Conservation (phyloP, 371 early-diverging fungal species). For the Dinochytrium kinnereticum region DNA sequence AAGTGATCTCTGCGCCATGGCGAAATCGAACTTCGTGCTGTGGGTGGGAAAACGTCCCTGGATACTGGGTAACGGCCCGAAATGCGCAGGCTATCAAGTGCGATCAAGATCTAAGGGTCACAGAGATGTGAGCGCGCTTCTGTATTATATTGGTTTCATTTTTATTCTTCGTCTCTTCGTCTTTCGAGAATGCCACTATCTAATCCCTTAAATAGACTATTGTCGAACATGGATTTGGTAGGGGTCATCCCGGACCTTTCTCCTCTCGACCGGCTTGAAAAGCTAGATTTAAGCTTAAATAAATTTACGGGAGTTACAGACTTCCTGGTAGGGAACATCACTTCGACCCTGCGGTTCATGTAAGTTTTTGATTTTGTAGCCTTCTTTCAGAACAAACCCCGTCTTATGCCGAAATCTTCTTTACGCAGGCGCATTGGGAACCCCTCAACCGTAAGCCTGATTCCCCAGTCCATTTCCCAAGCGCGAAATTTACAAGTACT, state of each 20-base stretch:
- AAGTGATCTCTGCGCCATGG: not conserved
- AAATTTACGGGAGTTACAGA: not conserved
- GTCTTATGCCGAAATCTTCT: not conserved
- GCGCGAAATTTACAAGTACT: not conserved
- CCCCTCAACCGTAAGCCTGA: not conserved
- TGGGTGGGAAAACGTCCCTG: not conserved
- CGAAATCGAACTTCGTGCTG: not conserved
- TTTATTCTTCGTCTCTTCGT: not conserved
- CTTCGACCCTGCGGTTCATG: not conserved
- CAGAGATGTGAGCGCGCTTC: not conserved
- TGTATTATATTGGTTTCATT: not conserved
- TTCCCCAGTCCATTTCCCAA: not conserved
- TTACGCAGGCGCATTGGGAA: not conserved
- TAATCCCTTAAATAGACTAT: too few species aligned
- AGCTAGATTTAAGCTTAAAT: not conserved
- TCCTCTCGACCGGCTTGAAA: not conserved
- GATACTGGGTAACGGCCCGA: not conserved
- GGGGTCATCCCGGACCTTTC: not conserved
- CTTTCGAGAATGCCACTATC: too few species aligned
- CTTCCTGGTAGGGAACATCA: not conserved
- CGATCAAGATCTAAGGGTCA: not conserved
- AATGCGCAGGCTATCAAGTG: not conserved
- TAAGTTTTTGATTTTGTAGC: not conserved
- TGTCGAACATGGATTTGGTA: not conserved
- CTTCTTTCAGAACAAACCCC: not conserved